Conservation (phyloP, 495 filamentous ascomycete genomes). For the Platismatia glauca region DNA sequence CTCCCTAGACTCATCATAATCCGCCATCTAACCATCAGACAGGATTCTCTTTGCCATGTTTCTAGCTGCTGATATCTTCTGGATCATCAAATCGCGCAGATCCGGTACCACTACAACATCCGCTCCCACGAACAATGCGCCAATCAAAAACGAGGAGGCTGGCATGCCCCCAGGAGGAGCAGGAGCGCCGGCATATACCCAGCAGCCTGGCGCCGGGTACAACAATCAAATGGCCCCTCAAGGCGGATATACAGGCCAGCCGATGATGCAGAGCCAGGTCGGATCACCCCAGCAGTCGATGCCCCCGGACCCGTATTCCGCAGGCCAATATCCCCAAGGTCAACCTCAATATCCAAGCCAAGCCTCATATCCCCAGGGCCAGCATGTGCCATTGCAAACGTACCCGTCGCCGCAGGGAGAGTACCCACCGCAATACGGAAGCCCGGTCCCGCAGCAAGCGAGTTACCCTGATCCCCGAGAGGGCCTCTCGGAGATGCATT, state of each 20-base stretch:
- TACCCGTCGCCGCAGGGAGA: not conserved
- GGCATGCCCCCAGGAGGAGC: slow-evolving; percentile 8
- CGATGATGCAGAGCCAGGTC: slow-evolving; percentile 9
- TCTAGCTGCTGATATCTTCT: slow-evolving; percentile 8
- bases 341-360: not conserved
- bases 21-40: not conserved
- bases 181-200: not conserved
- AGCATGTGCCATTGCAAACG: not conserved
- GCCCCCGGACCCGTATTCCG: not conserved
- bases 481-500: not conserved
- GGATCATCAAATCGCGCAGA: slow-evolving; percentile 12
- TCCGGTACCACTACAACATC: not conserved
- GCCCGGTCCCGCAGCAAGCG: not conserved
- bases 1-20: too few species aligned
- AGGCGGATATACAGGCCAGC: slow-evolving; percentile 4
- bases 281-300: not conserved
- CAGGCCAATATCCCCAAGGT: slow-evolving; percentile 12
- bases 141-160: slow-evolving; percentile 11
- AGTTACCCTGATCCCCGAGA: not conserved
- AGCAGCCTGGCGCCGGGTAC: not conserved
- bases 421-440: not conserved
- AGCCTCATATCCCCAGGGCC: not conserved
- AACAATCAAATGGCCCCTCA: not conserved
- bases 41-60: slow-evolving; percentile 14
- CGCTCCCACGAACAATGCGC: not conserved